Percentiles rank a stretch among this genome's conserved stretches.
phyloP scores from a whole-genome alignment of 2,329 filamentous ascomycete species.

The Taxawa tesnikishii region DNA sequence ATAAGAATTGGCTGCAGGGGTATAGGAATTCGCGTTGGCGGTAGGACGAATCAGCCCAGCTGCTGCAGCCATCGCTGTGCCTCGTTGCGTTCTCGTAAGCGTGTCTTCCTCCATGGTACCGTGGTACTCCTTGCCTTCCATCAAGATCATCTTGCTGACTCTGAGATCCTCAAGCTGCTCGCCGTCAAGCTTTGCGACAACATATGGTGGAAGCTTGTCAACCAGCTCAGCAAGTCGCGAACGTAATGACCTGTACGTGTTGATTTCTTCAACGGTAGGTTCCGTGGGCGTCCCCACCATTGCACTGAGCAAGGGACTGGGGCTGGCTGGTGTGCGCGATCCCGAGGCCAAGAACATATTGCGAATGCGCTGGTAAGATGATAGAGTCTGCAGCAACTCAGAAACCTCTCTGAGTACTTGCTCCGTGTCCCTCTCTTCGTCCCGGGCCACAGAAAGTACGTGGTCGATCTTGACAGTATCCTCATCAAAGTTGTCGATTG shows the following conservation, averaged over 20 bases:
- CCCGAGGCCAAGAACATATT: conserved; percentile 53
- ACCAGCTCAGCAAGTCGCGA: conserved; percentile 64
- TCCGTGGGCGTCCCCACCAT: conserved; percentile 47
- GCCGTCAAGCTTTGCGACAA: conserved; percentile 74
- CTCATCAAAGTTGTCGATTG: conserved; percentile 14
- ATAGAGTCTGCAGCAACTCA: conserved; percentile 62
- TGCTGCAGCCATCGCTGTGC: conserved; percentile 20
- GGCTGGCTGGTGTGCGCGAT: conserved; percentile 31
- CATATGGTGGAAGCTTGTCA: conserved; percentile 66
- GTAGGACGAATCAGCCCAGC: neutral
- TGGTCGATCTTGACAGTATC: conserved; percentile 9
- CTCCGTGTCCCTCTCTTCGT: conserved; percentile 22
- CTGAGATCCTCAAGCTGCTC: conserved; percentile 74
- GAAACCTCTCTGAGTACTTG: conserved; percentile 57
- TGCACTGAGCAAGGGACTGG: conserved; percentile 49
- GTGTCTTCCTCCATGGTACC: conserved; percentile 81
- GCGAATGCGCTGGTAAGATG: conserved; percentile 69
- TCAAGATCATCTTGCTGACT: conserved; percentile 65
- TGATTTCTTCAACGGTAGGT: conserved; percentile 47
- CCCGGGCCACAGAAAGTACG: conserved; percentile 9
- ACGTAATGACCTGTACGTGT: conserved; percentile 60
- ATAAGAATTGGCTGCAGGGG: conserved; percentile 1
- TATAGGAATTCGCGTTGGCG: conserved; percentile 1
- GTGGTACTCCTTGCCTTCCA: conserved; percentile 60
- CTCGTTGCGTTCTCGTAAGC: conserved; percentile 29